A percentile compares a stretch with the other conserved stretches of the same genome.
Evolutionary conservation across 441 rosid genomes (phyloP).

Genomic region (Isatis lusitanica): DNA sequence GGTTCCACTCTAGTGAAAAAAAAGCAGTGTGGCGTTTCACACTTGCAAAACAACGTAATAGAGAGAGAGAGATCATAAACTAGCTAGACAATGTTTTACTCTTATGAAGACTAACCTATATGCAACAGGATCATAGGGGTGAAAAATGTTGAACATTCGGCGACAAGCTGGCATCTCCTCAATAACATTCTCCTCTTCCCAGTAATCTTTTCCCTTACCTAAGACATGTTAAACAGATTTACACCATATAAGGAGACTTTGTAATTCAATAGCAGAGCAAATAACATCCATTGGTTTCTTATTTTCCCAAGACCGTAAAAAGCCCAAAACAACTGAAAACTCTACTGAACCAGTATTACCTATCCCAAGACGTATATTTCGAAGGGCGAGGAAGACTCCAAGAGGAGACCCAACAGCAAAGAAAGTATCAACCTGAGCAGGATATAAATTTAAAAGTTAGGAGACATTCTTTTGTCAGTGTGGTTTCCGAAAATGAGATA

Average conservation of each 20-base stretch:
- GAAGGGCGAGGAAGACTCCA: conserved; percentile 92
- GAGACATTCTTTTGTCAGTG: not conserved
- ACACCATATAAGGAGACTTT: conserved; percentile 1
- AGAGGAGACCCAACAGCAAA: conserved; percentile 99
- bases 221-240: conserved; percentile 29
- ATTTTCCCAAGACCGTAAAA: not conserved
- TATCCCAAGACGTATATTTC: conserved; percentile 82
- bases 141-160: conserved; percentile 97
- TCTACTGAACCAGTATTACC: conserved; percentile 48
- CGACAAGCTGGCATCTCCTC: conserved; percentile 98
- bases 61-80: not conserved
- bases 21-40: conserved; percentile 26
- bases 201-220: conserved; percentile 89
- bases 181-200: conserved; percentile 74
- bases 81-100: not conserved
- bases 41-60: not conserved
- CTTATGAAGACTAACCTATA: conserved; percentile 61
- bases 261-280: not conserved
- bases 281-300: not conserved
- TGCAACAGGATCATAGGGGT: conserved; percentile 98
- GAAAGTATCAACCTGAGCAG: conserved; percentile 84
- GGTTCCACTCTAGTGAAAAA: conserved; percentile 72
- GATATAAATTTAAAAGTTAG: conserved; percentile 1
- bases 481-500: not conserved
- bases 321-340: not conserved